Base-by-base conservation (phyloP, 2,329 filamentous ascomycete genomes). In the Fusarium anguioides region DNA sequence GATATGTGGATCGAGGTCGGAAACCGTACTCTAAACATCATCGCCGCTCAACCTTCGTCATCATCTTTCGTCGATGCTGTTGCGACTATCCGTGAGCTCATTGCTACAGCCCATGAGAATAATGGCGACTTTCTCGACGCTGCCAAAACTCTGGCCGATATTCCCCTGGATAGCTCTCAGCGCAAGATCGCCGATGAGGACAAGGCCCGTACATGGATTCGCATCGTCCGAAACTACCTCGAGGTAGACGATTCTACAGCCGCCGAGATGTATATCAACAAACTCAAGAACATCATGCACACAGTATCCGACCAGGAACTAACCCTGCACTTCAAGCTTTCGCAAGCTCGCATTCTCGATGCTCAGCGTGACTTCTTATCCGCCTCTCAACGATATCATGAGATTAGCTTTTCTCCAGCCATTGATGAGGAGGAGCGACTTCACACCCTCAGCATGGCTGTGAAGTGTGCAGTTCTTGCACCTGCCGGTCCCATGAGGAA, bases 201-300 rank as follows among this genome's bases (percentile, higher is more conserved):
- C 70, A 94, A 94, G 79, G 93, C 93, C 10, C 84, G 85, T 53
- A 87, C 96, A 53, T 98, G 95, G 93, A 91, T 98, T 71, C 92
- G 95, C 61, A 97, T 99, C 75, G 94, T 96, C 75, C 89, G 96
- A 64, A 91, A 96, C 82, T 96, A 96, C 77, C 87, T 99, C 64
- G 95, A 99, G 81, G 93, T 94, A 45, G 95, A 97, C 76, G 94
- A 98, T 80, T 91, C 93, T 10, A 93, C 91, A 2, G 86, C 87
- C 33, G 96, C 96, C 39, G 93, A 96, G 76, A 87, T 86, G 37
- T 97, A 94, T 76, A 86, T 99, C 73, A 97, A 97, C 84, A 94
- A 95, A 79, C 91, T 97, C 78, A 98, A 97, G 81, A 95, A 96
- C 75, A 85, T 97, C 69, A 93, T 97, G 76, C 89, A 92, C 81